These are phyloP conservation scores for Verticillium nubilum DNA, from an alignment of 2,329 filamentous ascomycete species.

Conservation along the genomic window DNA sequence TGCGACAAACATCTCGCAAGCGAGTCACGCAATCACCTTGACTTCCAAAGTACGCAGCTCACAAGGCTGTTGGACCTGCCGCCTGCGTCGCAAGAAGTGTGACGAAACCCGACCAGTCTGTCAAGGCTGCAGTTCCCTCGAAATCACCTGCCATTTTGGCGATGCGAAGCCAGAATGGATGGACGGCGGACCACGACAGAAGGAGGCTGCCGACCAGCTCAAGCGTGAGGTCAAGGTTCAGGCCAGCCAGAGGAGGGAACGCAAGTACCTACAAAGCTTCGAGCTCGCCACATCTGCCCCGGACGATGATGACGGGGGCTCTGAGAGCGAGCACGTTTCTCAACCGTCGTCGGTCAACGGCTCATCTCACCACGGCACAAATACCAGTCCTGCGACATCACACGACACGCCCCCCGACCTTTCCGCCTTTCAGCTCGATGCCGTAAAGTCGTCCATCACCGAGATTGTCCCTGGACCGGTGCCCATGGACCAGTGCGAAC, in stretches of 20 bases:
- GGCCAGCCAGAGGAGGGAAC: slow-evolving; percentile 28
- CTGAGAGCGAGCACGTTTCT: slow-evolving; percentile 6
- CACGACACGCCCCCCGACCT: slow-evolving; percentile 9
- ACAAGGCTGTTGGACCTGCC: slow-evolving; percentile 56
- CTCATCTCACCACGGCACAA: slow-evolving; percentile 4
- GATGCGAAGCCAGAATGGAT: slow-evolving; percentile 52
- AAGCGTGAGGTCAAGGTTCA: slow-evolving; percentile 18
- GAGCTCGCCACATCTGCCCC: slow-evolving; percentile 4
- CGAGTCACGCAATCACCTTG: background rate
- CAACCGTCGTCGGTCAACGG: slow-evolving; percentile 5
- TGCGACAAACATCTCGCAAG: background rate
- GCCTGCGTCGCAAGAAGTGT: slow-evolving; percentile 57
- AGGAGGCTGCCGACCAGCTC: slow-evolving; percentile 16
- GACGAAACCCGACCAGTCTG: slow-evolving; percentile 49
- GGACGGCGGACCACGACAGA: slow-evolving; percentile 31
- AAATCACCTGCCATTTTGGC: slow-evolving; percentile 50
- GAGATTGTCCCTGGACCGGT: slow-evolving; percentile 6
- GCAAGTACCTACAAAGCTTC: slow-evolving; percentile 39
- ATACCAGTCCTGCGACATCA: slow-evolving; percentile 6
- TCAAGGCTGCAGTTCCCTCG: slow-evolving; percentile 42
- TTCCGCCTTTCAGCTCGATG: slow-evolving; percentile 6
- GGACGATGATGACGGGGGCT: slow-evolving; percentile 5
- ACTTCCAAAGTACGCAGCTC: slow-evolving; percentile 29
- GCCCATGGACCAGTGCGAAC: background rate
- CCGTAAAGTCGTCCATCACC: slow-evolving; percentile 10